phyloP scores from a whole-genome alignment of 257 asterid genomes.

The Oldenlandia corymbosa region DNA sequence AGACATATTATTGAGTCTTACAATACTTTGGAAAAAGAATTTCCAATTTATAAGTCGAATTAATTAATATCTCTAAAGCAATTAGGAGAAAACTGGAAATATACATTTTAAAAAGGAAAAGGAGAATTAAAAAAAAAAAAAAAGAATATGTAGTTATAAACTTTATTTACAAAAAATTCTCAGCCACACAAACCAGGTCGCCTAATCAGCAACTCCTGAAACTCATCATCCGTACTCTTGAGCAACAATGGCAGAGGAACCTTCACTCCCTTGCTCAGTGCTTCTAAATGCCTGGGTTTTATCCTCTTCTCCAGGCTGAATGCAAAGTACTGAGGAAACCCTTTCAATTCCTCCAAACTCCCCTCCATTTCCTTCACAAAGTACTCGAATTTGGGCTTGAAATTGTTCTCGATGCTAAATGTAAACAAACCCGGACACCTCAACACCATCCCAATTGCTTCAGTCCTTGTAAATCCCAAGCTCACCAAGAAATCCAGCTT shows the following conservation, averaged over 20 bases:
- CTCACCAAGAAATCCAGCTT: constrained; percentile 50
- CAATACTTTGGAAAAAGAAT: too few species aligned
- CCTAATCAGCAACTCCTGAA: constrained; percentile 43
- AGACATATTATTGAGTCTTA: too few species aligned
- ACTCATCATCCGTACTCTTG: constrained; percentile 62
- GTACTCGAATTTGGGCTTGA: constrained; percentile 74
- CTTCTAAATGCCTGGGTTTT: constrained; percentile 54
- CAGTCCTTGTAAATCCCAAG: constrained; percentile 52
- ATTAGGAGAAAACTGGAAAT: too few species aligned
- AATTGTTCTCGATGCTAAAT: constrained; percentile 72
- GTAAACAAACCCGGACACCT: constrained; percentile 82
- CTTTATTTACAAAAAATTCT: background rate
- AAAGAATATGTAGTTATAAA: too few species aligned
- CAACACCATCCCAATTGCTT: constrained; percentile 60
- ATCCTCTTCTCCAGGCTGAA: constrained; percentile 88
- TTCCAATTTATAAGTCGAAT: too few species aligned
- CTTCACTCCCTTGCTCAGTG: constrained; percentile 37
- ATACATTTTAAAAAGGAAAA: too few species aligned
- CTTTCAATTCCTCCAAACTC: constrained; percentile 48
- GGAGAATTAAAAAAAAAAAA: too few species aligned
- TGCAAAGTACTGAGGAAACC: constrained; percentile 75
- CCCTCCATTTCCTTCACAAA: constrained; percentile 57
- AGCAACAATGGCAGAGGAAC: constrained; percentile 65
- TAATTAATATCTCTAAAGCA: too few species aligned
- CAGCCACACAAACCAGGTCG: constrained; percentile 21